phyloP scores from a whole-genome alignment of 176 grass and related monocot species.

The Tuctoria greenei region DNA sequence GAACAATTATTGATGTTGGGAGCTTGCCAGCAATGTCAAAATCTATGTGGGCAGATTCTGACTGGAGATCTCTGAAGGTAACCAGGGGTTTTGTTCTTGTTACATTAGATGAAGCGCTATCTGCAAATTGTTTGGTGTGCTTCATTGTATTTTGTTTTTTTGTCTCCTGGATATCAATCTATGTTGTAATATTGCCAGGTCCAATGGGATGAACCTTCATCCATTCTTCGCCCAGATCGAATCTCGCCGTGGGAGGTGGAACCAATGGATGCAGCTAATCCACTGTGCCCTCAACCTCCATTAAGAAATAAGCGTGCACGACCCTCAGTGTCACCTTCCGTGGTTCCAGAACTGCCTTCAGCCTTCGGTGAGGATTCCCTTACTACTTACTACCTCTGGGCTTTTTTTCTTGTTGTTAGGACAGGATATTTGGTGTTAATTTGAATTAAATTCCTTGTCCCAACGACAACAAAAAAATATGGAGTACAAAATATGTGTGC shows the following conservation, averaged over 20 bases:
- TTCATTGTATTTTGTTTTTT: conserved; percentile 35
- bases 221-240: conserved; percentile 69
- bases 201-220: conserved; percentile 94
- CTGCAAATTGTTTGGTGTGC: background rate
- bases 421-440: too few species aligned
- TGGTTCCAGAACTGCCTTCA: conserved; percentile 51
- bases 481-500: background rate
- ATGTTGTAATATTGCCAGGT: conserved; percentile 52
- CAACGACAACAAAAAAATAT: too few species aligned
- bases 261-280: conserved; percentile 57
- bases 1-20: conserved; percentile 77
- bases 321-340: conserved; percentile 46
- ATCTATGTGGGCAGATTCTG: conserved; percentile 73
- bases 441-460: too few species aligned
- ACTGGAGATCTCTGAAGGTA: conserved; percentile 96
- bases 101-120: conserved; percentile 2
- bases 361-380: conserved; percentile 57
- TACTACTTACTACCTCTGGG: background rate
- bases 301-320: conserved; percentile 68
- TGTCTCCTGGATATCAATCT: conserved; percentile 18
- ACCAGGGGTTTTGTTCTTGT: conserved; percentile 20
- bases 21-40: conserved; percentile 46
- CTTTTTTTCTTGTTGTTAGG: too few species aligned
- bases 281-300: conserved; percentile 53
- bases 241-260: conserved; percentile 94